Conservation (phyloP, 2,329 filamentous ascomycete genomes). For the Rhinocladiella similis region DNA sequence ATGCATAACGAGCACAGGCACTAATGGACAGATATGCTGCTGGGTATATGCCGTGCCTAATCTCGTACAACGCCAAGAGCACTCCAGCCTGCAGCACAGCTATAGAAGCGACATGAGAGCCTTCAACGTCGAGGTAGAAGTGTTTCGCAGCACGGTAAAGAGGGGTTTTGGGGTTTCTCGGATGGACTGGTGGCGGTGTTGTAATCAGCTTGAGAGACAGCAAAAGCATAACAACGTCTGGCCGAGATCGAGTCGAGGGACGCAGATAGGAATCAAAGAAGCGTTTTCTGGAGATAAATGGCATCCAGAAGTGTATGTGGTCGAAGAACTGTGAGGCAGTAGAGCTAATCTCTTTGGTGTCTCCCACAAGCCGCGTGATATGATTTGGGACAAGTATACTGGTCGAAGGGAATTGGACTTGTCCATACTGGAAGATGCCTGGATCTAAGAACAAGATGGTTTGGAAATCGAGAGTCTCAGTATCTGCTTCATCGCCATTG, state of each 20-base stretch:
- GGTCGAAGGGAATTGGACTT: neutral
- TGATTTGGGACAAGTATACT: too few species aligned
- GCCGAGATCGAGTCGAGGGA: slow-evolving; percentile 26
- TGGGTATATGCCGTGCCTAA: slow-evolving; percentile 37
- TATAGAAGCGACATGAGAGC: slow-evolving; percentile 27
- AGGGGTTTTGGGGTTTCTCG: slow-evolving; percentile 8
- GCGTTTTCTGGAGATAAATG: slow-evolving; percentile 17
- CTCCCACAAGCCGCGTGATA: slow-evolving; percentile 1
- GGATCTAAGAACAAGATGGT: neutral
- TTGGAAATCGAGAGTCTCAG: slow-evolving; percentile 1
- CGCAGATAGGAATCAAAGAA: slow-evolving; percentile 13
- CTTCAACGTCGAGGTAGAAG: slow-evolving; percentile 29
- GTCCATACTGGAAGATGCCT: slow-evolving; percentile 3
- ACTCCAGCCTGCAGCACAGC: slow-evolving; percentile 33
- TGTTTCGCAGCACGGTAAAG: slow-evolving; percentile 30
- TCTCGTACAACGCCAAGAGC: slow-evolving; percentile 34
- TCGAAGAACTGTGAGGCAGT: slow-evolving; percentile 5
- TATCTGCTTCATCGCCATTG: slow-evolving; percentile 14
- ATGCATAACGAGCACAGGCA: slow-evolving; percentile 18
- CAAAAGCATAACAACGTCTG: slow-evolving; percentile 10
- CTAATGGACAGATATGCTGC: slow-evolving; percentile 33
- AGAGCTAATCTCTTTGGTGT: neutral
- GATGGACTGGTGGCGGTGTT: slow-evolving; percentile 5
- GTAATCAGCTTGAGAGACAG: slow-evolving; percentile 5
- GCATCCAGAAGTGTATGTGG: slow-evolving; percentile 25